Conservation (phyloP, 2,329 filamentous ascomycete species). For the Colletotrichum tabaci region DNA sequence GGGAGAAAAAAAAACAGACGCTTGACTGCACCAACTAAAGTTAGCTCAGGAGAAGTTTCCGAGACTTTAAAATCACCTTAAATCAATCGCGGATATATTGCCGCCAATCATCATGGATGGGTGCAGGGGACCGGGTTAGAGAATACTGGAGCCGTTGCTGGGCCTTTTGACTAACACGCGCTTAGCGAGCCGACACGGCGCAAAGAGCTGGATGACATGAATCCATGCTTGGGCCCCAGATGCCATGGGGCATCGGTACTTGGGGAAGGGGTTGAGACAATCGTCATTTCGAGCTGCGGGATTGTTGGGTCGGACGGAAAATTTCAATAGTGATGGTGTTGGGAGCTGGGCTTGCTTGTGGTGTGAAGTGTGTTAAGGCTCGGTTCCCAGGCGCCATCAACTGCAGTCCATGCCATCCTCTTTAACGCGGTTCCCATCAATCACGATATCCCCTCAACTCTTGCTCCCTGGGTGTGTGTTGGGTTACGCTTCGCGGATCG, state of each 20-base stretch:
- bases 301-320: not conserved
- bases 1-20: not conserved
- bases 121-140: slow-evolving; percentile 23
- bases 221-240: slow-evolving; percentile 17
- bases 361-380: not conserved
- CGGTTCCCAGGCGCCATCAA: not conserved
- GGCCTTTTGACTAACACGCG: slow-evolving; percentile 21
- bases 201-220: slow-evolving; percentile 1
- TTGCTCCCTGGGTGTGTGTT: not conserved
- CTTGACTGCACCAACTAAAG: not conserved
- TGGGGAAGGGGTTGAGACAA: not conserved
- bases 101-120: slow-evolving; percentile 23
- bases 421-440: slow-evolving; percentile 4
- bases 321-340: slow-evolving; percentile 1
- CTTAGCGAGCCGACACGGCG: slow-evolving; percentile 17
- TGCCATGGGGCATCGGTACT: not conserved
- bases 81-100: slow-evolving; percentile 5
- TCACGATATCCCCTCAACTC: not conserved
- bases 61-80: slow-evolving; percentile 16
- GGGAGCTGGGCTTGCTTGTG: no score
- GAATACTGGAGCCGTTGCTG: slow-evolving; percentile 9
- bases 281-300: slow-evolving; percentile 26
- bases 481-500: not conserved
- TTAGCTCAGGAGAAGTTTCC: slow-evolving; percentile 20
- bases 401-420: not conserved